These are phyloP conservation scores for Colletotrichum neosansevieriae DNA, from an alignment of 2,329 filamentous ascomycete genomes.

Conservation along the genomic window DNA sequence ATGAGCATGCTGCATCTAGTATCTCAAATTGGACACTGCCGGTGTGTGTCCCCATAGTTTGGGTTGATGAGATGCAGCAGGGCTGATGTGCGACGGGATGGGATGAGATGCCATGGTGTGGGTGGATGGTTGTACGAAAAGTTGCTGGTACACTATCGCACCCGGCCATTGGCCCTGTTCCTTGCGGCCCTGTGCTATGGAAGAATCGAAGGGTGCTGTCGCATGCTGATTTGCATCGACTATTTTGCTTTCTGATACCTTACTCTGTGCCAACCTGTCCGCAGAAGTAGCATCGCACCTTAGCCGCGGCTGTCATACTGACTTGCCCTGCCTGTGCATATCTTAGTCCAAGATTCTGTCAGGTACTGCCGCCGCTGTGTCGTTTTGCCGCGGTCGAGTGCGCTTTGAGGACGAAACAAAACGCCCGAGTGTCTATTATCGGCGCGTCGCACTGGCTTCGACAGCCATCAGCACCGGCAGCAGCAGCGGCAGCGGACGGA, in stretches of 20 bases:
- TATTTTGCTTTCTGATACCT: constrained; percentile 12
- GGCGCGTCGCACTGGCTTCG: constrained; percentile 34
- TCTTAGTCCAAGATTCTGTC: constrained; percentile 12
- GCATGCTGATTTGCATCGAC: constrained; percentile 31
- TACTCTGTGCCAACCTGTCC: neutral
- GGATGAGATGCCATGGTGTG: constrained; percentile 18
- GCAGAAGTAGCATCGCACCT: constrained; percentile 1
- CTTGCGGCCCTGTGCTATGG: constrained; percentile 10
- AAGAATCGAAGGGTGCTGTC: constrained; percentile 15
- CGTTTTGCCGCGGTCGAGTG: constrained; percentile 15
- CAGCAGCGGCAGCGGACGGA: neutral
- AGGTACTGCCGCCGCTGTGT: constrained; percentile 32
- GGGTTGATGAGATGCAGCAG: constrained; percentile 42
- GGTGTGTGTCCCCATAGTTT: constrained; percentile 32
- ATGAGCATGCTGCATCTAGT: too few relatives aligned
- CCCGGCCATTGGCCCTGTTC: constrained; percentile 12
- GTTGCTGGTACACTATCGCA: neutral
- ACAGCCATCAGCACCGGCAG: constrained; percentile 20
- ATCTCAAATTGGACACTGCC: constrained; percentile 40
- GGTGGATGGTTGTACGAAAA: constrained; percentile 36
- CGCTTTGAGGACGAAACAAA: constrained; percentile 31
- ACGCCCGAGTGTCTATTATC: constrained; percentile 37
- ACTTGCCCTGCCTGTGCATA: constrained; percentile 8
- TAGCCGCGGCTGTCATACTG: constrained; percentile 28
- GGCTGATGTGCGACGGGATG: constrained; percentile 41